phyloP scores from a whole-genome alignment of 495 filamentous ascomycete species.

The Xylaria sp. region DNA sequence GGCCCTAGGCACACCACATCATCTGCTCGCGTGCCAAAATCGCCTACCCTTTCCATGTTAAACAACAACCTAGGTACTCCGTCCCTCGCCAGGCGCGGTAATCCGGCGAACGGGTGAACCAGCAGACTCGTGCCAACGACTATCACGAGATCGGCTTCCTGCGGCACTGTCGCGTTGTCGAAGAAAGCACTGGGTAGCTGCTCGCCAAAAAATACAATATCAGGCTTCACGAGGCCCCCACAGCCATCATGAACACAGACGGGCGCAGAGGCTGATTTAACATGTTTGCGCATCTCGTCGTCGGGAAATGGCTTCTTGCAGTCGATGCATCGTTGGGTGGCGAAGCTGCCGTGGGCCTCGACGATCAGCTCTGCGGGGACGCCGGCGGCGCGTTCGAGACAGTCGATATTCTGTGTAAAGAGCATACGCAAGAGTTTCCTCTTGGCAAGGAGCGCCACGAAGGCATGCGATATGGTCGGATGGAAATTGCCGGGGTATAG shows the following conservation, averaged over 20 bases:
- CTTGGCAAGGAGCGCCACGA: constrained; percentile 73
- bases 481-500: constrained; percentile 90
- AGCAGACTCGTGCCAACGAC: constrained; percentile 90
- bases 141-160: constrained; percentile 78
- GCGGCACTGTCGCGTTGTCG: constrained; percentile 59
- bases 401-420: constrained; percentile 98
- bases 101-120: constrained; percentile 87
- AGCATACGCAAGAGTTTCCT: constrained; percentile 82
- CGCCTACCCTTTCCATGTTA: constrained; percentile 86
- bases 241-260: constrained; percentile 67
- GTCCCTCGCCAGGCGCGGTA: constrained; percentile 69
- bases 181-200: constrained; percentile 74
- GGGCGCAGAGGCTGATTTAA: constrained; percentile 70
- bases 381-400: constrained; percentile 86
- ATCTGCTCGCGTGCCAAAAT: constrained; percentile 74
- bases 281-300: constrained; percentile 71
- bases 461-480: constrained; percentile 73
- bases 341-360: constrained; percentile 96
- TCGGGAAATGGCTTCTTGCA: constrained; percentile 76
- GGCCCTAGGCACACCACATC: constrained; percentile 78
- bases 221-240: constrained; percentile 87
- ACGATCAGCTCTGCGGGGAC: constrained; percentile 81
- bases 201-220: constrained; percentile 95
- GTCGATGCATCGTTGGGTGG: constrained; percentile 86
- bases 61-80: constrained; percentile 79